Conservation (phyloP, 1,284 basidiomycete genomes). For the Sanghuangporus sanghuang region DNA sequence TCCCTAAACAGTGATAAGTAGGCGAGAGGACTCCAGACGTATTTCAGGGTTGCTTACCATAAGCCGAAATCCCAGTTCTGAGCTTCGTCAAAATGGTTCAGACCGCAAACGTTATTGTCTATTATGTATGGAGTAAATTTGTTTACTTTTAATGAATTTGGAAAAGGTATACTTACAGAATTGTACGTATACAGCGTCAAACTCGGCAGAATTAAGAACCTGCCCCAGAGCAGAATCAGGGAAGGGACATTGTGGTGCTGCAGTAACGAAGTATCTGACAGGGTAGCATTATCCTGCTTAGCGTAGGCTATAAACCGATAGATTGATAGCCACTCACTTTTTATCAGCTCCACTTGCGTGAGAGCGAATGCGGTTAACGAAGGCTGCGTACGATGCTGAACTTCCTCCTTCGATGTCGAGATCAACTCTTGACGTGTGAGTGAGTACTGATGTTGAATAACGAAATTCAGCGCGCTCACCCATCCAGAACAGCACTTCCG, state of each 20-base stretch:
- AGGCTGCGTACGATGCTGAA: constrained; percentile 50
- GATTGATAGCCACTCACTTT: constrained; percentile 29
- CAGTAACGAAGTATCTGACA: constrained; percentile 53
- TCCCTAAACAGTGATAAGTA: constrained; percentile 36
- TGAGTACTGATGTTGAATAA: neutral
- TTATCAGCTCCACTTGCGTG: constrained; percentile 46
- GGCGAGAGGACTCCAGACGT: neutral
- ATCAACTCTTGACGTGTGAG: constrained; percentile 43
- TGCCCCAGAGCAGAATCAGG: constrained; percentile 49
- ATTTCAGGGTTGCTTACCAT: constrained; percentile 31
- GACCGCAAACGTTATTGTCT: constrained; percentile 49
- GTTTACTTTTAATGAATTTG: neutral
- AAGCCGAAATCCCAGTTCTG: constrained; percentile 52
- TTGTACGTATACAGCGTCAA: constrained; percentile 58
- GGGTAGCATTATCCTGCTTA: neutral
- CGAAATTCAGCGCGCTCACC: constrained; percentile 32
- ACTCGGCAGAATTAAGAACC: constrained; percentile 45
- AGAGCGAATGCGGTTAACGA: constrained; percentile 53
- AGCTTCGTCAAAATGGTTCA: constrained; percentile 36
- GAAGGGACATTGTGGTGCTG: constrained; percentile 49
- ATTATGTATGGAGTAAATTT: constrained; percentile 17
- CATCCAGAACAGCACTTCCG: constrained; percentile 57
- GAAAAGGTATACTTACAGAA: constrained; percentile 29
- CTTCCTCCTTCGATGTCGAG: constrained; percentile 61
- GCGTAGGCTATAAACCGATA: too few relatives aligned